Evolutionary conservation across 139 green algal species (phyloP), one percentile per base, ranked within the genome.

Genomic region (Pycnococcus provasolii): DNA sequence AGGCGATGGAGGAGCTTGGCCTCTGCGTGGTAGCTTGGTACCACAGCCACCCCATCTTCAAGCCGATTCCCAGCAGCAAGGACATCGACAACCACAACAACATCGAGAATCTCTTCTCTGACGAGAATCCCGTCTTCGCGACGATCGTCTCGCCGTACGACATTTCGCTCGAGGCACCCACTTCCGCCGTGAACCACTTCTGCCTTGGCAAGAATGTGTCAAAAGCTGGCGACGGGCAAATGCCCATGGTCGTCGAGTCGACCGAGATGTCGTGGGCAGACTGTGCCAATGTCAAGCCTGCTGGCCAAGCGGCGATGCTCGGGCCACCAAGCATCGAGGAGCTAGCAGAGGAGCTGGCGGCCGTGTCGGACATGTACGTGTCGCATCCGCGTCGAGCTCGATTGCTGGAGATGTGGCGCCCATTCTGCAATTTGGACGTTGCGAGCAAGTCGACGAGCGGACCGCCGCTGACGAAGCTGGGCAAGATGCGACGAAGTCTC

Each of bases 61-160:
- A 80, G 50, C 76, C 87, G 11, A 77, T 67, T 3, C 88, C 88
- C 9, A 83, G 67, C 7, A 66, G 79, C 54, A 89, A 88, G 72
- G 87, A 94, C 78, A 85, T 83, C n/a, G 84, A 89, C 60, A 94
- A 91, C 79, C 88, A 95, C 73, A 70, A 82, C 39, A 95, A 94
- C 80, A 91, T 92, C 70, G 79, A 87, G 70, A 78, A 77, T 39
- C 71, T 94, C 6, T 90, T 86, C 64, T 55, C 75, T n/a, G 80
- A 84, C 62, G 51, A 54, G 6, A 55, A 37, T 2, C 88, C 88
- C 3, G 92, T 90, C 68, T 54, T 94, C 47, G 88, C 82, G 43
- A 69, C 84, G 57, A 94, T 94, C 64, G 64, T 92, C 63, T 72
- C 79, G 4, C 86, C 88, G 3, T 94, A 91, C 74, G 84, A 94